phyloP scores from a whole-genome alignment of 129 eudicot species.

The Chrysanthemum seticuspe region DNA sequence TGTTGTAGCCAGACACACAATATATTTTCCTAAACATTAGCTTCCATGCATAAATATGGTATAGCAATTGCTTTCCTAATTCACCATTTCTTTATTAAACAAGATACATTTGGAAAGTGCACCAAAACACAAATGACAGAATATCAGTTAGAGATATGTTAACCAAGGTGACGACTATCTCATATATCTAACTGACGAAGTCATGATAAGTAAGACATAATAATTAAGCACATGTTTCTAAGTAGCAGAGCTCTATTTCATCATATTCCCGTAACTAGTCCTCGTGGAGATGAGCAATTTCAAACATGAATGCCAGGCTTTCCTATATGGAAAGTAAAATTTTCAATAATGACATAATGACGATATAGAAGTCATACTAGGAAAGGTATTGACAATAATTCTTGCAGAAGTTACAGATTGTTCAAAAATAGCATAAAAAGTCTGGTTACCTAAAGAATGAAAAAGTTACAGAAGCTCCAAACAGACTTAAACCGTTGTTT shows the following conservation, averaged over 20 bases:
- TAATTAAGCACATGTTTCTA: constrained; percentile 77
- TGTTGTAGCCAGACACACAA: too few relatives aligned
- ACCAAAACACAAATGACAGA: too few relatives aligned
- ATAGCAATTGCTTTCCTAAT: too few relatives aligned
- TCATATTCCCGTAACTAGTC: constrained; percentile 97
- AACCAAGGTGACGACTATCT: too few relatives aligned
- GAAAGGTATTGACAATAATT: neutral
- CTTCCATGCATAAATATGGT: too few relatives aligned
- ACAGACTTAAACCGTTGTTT: constrained; percentile 94
- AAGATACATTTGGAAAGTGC: too few relatives aligned
- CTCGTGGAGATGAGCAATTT: constrained; percentile 96
- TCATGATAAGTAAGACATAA: neutral
- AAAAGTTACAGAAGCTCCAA: constrained; percentile 89
- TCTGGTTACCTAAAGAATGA: constrained; percentile 56
- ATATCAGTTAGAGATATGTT: too few relatives aligned
- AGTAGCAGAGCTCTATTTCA: constrained; percentile 95
- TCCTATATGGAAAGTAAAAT: constrained; percentile 39
- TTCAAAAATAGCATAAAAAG: constrained; percentile 5
- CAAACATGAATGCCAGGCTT: constrained; percentile 99
- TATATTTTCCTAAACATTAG: too few relatives aligned
- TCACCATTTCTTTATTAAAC: too few relatives aligned
- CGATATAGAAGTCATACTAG: neutral
- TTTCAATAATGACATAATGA: neutral
- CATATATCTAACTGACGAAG: too few relatives aligned
- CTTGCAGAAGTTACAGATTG: constrained; percentile 5